Percentiles rank a stretch among this genome's conserved stretches.
Conservation (phyloP, 1,139 yeast genomes). For the Insectozyma bohioensis region DNA sequence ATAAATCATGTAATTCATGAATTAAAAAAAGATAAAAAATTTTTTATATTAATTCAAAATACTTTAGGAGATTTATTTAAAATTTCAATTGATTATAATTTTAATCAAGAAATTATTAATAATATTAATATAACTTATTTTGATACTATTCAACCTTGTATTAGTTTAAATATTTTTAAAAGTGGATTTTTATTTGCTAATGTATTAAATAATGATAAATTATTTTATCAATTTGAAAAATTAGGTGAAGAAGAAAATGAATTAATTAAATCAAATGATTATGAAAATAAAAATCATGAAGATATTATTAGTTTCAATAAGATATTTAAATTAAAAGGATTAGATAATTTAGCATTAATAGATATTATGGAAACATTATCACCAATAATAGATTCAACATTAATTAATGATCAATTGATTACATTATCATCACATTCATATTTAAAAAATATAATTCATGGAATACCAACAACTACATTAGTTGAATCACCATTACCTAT, state of each 20-base stretch:
- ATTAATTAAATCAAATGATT: slow-evolving; percentile 19
- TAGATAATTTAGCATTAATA: slow-evolving; percentile 61
- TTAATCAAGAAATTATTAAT: slow-evolving; percentile 44
- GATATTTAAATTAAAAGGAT: slow-evolving; percentile 25
- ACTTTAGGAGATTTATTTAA: slow-evolving; percentile 78
- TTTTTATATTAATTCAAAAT: slow-evolving; percentile 73
- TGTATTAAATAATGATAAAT: slow-evolving; percentile 59
- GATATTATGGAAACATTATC: slow-evolving; percentile 53
- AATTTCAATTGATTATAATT: slow-evolving; percentile 45
- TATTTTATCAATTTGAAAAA: slow-evolving; percentile 72
- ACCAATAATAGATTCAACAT: slow-evolving; percentile 57
- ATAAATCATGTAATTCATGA: slow-evolving; percentile 64
- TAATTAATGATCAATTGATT: slow-evolving; percentile 28
- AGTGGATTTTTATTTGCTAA: slow-evolving; percentile 78
- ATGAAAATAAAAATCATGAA: slow-evolving; percentile 8
- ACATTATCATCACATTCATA: slow-evolving; percentile 38
- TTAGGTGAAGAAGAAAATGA: slow-evolving; percentile 52
- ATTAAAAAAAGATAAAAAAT: slow-evolving; percentile 44
- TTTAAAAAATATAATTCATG: slow-evolving; percentile 56
- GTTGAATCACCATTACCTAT: slow-evolving; percentile 75
- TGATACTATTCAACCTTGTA: slow-evolving; percentile 68
- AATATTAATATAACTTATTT: slow-evolving; percentile 48
- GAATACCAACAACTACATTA: slow-evolving; percentile 57
- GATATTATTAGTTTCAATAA: slow-evolving; percentile 3
- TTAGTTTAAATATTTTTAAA: slow-evolving; percentile 58